A percentile compares a stretch with the other conserved stretches of the same genome.
Evolutionary conservation across 2,329 filamentous ascomycete genomes (phyloP).

Genomic region (Epichloe sp.): DNA sequence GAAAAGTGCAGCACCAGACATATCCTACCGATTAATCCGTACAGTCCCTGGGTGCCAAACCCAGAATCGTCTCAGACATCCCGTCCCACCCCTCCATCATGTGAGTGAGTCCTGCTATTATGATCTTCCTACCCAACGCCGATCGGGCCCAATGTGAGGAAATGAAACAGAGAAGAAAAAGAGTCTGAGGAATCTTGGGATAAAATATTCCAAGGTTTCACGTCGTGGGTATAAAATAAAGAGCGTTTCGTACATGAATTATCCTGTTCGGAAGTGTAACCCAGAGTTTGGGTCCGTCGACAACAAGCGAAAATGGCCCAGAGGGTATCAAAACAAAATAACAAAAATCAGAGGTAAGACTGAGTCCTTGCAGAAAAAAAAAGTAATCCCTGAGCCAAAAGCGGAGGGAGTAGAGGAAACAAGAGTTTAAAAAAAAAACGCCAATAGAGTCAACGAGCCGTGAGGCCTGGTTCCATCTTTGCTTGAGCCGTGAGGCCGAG

Average conservation of each 20-base stretch:
- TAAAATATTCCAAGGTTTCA: not conserved
- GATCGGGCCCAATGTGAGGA: not conserved
- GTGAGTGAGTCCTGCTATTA: too few relatives aligned
- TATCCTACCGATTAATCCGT: too few relatives aligned
- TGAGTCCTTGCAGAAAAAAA: not conserved
- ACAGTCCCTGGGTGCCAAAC: too few relatives aligned
- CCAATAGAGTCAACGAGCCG: slow-evolving; percentile 11
- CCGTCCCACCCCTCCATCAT: too few relatives aligned
- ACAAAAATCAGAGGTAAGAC: not conserved
- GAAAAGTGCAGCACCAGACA: too few relatives aligned
- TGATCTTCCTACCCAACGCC: not conserved
- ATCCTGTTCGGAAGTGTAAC: not conserved
- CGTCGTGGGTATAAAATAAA: not conserved
- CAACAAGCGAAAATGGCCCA: not conserved
- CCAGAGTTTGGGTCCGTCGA: not conserved
- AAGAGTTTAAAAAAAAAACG: slow-evolving; percentile 3
- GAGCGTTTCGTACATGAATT: not conserved
- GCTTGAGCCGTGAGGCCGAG: slow-evolving; percentile 17
- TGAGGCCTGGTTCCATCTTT: slow-evolving; percentile 17
- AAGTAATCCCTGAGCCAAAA: not conserved
- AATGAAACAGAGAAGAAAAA: not conserved
- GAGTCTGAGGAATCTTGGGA: not conserved
- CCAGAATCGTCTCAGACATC: too few relatives aligned
- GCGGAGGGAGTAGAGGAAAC: not conserved
- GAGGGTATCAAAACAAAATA: not conserved